Conservation (phyloP, 2,329 filamentous ascomycete species). For the Ilyonectria sp. region DNA sequence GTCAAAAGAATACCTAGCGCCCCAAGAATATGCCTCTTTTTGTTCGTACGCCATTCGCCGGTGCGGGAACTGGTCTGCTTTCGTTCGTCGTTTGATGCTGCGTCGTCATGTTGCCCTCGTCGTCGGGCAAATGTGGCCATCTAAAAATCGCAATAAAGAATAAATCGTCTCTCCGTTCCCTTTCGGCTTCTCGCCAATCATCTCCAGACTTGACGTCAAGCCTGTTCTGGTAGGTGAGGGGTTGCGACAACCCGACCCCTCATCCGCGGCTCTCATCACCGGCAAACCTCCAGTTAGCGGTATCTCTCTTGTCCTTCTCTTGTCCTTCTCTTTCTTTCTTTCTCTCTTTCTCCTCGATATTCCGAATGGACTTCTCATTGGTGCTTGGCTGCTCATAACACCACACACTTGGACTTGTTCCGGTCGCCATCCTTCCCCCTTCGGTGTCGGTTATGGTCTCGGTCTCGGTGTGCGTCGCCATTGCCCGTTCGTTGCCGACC, state of each 20-base stretch:
- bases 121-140: constrained; percentile 44
- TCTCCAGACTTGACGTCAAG: constrained; percentile 40
- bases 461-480: constrained; percentile 53
- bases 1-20: constrained; percentile 55
- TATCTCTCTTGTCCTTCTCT: constrained; percentile 13
- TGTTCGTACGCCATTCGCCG: constrained; percentile 59
- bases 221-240: constrained; percentile 42
- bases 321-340: constrained; percentile 30
- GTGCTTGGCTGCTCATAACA: constrained; percentile 54
- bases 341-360: constrained; percentile 36
- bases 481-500: constrained; percentile 58
- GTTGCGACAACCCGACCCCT: constrained; percentile 36
- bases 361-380: constrained; percentile 7
- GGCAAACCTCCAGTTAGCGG: constrained; percentile 34
- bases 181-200: constrained; percentile 44
- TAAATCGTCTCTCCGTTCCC: constrained; percentile 44
- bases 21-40: constrained; percentile 56
- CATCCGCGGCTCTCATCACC: constrained; percentile 38
- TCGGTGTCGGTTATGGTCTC: constrained; percentile 47
- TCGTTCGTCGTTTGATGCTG: constrained; percentile 53
- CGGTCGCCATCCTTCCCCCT: constrained; percentile 54
- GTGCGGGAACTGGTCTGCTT: constrained; percentile 52
- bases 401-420: constrained; percentile 54
- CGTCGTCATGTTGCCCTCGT: constrained; percentile 50
- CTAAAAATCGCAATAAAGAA: constrained; percentile 47